Percentiles rank a stretch among this genome's conserved stretches.
Conservation (phyloP, 164 flowering plant species). For the grape (Vitis vinifera) region ASM3070453v1 NC_081810.1:3237501-3238000, state of each 20-base stretch:
- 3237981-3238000: too few relatives aligned
- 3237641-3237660: conserved; percentile 31
- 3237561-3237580: neutral
- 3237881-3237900: too few relatives aligned
- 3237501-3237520: neutral
- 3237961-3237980: too few relatives aligned
- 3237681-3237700: conserved; percentile 28
- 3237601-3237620: conserved; percentile 27
- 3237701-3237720: conserved; percentile 58
- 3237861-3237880: too few relatives aligned
- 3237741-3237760: conserved; percentile 73
- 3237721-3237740: conserved; percentile 54
- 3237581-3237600: neutral
- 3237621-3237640: conserved; percentile 20
- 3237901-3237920: too few relatives aligned
- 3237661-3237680: conserved; percentile 23
- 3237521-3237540: too few relatives aligned
- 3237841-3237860: too few relatives aligned
- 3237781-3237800: too few relatives aligned
- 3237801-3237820: neutral
- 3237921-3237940: too few relatives aligned
- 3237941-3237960: too few relatives aligned
- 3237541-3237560: neutral
- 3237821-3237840: neutral
- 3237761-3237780: neutral